Evolutionary conservation across 306 rosid species (phyloP), one percentile per base, ranked within the genome.

Genomic region (Vigna hirtella): DNA sequence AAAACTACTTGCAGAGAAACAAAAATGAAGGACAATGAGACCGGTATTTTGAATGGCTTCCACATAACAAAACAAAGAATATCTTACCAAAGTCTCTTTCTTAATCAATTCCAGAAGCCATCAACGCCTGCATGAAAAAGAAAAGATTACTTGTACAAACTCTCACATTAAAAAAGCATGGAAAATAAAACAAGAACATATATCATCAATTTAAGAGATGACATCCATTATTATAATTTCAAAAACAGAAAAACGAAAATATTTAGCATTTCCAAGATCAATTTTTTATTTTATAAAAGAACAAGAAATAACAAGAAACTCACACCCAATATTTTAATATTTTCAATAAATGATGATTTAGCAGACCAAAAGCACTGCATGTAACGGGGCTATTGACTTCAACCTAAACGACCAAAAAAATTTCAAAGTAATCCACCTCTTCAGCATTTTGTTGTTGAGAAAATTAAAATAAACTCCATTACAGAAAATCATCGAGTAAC

Each of bases 1-100:
- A 32, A 62, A 61, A 51, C 55, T 40, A 16, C 17, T 52, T 8
- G 34, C 5, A 49, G 59, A 61, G 47, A 79, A 79, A 58, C 43
- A 66, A 72, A 18, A 20, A 18, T 18, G 48, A 38, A 61, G 9
- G 14, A 59, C 9, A 57, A 58, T 7, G 24, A 57, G 45, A 67
- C 2, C 8, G 36, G 34, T 6, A n/a, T 63, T 61, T 61, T 30
- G 20, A 61, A 30, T 61, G 43, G 11, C 66, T 28, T 28, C 38
- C n/a, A 58, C 8, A 4, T 7, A 8, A 42, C 1, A 18, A 36
- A 34, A 17, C 10, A 1, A 38, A 20, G 26, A 58, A 40, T 2
- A 42, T 38, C 68, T 22, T 50, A 79, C 38, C 59, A 78, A 45
- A 6, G 18, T 40, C 67, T 42, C 74, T 9, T 6, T 57, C 24